Conservation (phyloP, 140 eudicot species). For the Bidens hawaiensis region DNA sequence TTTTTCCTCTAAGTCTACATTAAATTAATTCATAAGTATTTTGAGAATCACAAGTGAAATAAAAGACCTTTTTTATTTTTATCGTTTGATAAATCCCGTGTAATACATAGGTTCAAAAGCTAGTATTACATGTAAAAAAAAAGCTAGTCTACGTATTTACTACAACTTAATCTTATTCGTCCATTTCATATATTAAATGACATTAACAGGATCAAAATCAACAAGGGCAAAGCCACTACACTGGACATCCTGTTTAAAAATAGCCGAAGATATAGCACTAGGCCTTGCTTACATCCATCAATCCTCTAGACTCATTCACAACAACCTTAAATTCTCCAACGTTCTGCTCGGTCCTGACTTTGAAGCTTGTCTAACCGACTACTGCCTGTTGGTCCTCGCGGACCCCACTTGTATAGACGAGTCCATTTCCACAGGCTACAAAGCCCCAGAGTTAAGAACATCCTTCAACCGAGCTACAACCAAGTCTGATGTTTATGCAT, state of each 20-base stretch:
- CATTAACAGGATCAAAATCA: slow-evolving; percentile 65
- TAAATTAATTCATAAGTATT: no score
- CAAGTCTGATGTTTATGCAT: slow-evolving; percentile 72
- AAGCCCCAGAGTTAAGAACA: slow-evolving; percentile 70
- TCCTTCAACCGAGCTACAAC: slow-evolving; percentile 45
- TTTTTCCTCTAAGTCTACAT: no score
- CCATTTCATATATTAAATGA: neutral
- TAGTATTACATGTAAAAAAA: no score
- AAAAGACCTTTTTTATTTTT: no score
- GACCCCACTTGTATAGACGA: slow-evolving; percentile 45
- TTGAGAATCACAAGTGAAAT: no score
- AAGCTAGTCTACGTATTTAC: neutral
- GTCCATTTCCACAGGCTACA: slow-evolving; percentile 43
- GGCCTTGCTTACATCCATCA: slow-evolving; percentile 93
- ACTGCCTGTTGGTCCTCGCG: slow-evolving; percentile 54
- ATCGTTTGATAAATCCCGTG: no score
- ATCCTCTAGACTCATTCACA: slow-evolving; percentile 67
- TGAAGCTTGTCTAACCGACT: slow-evolving; percentile 83
- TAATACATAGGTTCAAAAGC: no score
- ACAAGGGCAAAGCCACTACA: slow-evolving; percentile 83
- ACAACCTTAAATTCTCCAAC: slow-evolving; percentile 80
- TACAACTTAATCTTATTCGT: neutral
- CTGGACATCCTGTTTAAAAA: slow-evolving; percentile 82
- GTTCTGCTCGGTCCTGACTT: slow-evolving; percentile 76
- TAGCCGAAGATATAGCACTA: slow-evolving; percentile 81